Evolutionary conservation across 225 moss, liverwort and hornwort genomes (phyloP), one percentile per base, ranked within the genome.

Genomic region (Rhytidiadelphus loreus): DNA sequence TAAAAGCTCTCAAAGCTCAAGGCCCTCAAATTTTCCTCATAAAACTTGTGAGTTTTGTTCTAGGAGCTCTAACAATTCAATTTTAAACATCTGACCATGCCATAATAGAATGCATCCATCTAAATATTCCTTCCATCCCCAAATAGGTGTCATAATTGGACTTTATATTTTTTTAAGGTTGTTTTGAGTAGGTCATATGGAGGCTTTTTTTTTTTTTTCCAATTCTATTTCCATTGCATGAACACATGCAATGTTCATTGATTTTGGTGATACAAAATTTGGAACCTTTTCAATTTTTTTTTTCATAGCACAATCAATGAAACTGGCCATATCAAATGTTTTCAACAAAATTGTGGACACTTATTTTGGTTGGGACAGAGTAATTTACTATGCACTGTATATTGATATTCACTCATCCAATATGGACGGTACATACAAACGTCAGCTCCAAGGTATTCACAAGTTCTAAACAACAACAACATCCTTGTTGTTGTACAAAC

Each of bases 291-390:
- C 11, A 78, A 57, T 39, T 57, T 1, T 1, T 39, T 24, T 37
- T 57, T 39, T 6, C 8, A 23, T 55, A 24, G 9, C 39, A 56
- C 25, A 26, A 56, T 78, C 26, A 11, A 56, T 78, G n/a, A 78
- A 26, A n/a, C 26, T 78, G 11, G 26, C 7, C 46, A 46, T 56
- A n/a, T 78, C 25, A 39, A 57, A 78, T 26, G 7, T 26, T 56
- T 37, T 78, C 57, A 78, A 26, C 78, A 78, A 56, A 78, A 17
- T 15, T 39, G 3, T 0, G 0, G 11, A 78, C 26, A 57, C 25
- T 78, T 17, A n/a, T 11, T n/a, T n/a, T 0, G 0, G 6, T n/a
- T 0, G 0, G 6, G 39, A 17, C 0, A 16, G 78, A 78, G 39
- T 28, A 26, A 78, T 12, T 5, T 26, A 3, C 32, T 65, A 46